Evolutionary conservation across 495 filamentous ascomycete species (phyloP).

Genomic region (Podospora comata): DNA sequence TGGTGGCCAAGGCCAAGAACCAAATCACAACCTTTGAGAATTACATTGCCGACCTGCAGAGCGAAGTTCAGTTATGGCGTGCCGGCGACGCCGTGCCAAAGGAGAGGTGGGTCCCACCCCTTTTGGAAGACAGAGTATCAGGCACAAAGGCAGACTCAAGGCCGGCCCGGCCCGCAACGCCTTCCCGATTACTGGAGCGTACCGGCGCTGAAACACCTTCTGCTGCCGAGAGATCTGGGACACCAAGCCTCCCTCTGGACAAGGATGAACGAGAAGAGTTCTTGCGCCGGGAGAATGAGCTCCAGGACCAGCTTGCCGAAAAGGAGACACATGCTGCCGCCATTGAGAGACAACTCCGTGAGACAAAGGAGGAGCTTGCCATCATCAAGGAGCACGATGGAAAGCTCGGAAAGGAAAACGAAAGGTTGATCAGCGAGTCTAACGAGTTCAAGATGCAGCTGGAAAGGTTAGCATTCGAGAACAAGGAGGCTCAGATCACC

Average conservation of each 20-base stretch:
- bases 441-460: slow-evolving; percentile 94
- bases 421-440: slow-evolving; percentile 74
- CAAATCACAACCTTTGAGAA: slow-evolving; percentile 85
- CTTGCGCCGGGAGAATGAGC: slow-evolving; percentile 87
- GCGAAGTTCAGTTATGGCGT: slow-evolving; percentile 82
- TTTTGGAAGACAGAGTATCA: slow-evolving; percentile 63
- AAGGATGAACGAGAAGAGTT: slow-evolving; percentile 98
- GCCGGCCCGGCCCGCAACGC: slow-evolving; percentile 69
- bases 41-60: slow-evolving; percentile 81
- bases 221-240: slow-evolving; percentile 71
- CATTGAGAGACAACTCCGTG: slow-evolving; percentile 72
- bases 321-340: slow-evolving; percentile 77
- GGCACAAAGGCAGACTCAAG: slow-evolving; percentile 58
- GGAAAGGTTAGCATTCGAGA: slow-evolving; percentile 90
- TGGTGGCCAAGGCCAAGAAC: slow-evolving; percentile 85
- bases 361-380: slow-evolving; percentile 77
- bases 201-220: slow-evolving; percentile 64
- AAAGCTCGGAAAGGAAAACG: slow-evolving; percentile 80
- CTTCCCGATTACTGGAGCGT: slow-evolving; percentile 74
- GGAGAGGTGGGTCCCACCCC: slow-evolving; percentile 57
- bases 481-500: slow-evolving; percentile 93
- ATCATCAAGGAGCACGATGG: slow-evolving; percentile 78
- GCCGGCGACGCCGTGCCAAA: slow-evolving; percentile 83
- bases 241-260: slow-evolving; percentile 81
- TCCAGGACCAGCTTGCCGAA: slow-evolving; percentile 93